Evolutionary conservation across 2,329 filamentous ascomycete genomes (phyloP), one percentile per base, ranked within the genome.

Genomic region (Cladosporium sp.): DNA sequence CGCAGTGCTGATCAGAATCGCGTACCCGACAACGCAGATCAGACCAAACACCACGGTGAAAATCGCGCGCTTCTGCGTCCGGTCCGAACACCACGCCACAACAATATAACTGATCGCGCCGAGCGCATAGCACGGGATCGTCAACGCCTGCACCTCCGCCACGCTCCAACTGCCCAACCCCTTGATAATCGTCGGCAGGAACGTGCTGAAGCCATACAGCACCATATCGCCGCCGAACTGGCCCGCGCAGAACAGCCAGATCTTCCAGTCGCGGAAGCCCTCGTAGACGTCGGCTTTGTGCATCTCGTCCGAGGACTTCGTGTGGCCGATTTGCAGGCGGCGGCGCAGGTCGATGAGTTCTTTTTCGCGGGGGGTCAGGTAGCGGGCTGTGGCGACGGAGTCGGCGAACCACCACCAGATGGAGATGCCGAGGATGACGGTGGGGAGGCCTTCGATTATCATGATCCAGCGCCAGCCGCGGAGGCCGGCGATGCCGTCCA

Each of bases 191-290:
- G 90, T 92, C 0, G 91, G 91, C 54, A 94, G 79, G 74, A 93
- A 93, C 0, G 90, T 92, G 60, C 87, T 90, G 76, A 88, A 93
- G 6, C 90, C 90, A 73, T 93, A 93, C 0, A 93, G 82, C 86
- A 93, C 90, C 1, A 88, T 91, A 72, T 92, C 90, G 18, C 85
- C 84, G 28, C 90, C 89, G 73, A 93, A 93, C 75, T 92, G 89
- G 5, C 82, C 89, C 44, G 87, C 76, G 69, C 84, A 88, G 74
- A 92, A 92, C 1, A 84, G 79, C 83, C 88, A 92, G 28, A 92
- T 86, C 75, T 90, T 92, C 90, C 90, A 92, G 77, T 94, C 91
- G 69, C 81, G 84, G 67, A 91, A 86, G 0, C 88, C 90, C 65
- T 85, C 85, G 69, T 83, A 79, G 73, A 92, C 89, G 72, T 93